Base-by-base conservation (phyloP, 2,329 filamentous ascomycete species). In the Sporothrix luriei region DNA sequence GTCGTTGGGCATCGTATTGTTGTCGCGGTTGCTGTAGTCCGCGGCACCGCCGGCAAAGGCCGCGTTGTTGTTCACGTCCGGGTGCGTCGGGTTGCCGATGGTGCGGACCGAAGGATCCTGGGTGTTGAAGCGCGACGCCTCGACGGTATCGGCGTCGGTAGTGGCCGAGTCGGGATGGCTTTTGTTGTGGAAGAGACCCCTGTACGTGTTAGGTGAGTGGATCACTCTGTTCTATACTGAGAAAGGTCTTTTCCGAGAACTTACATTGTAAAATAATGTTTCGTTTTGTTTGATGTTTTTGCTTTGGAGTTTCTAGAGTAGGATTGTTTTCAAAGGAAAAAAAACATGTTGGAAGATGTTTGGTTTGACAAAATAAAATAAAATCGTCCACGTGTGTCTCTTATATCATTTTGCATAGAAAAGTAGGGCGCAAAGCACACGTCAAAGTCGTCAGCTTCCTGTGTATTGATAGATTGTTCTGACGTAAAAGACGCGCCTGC, bases 91-190 rank as follows among this genome's bases (percentile, higher is more conserved):
- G 38, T 62, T 62, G 38, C 26, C 16, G n/a, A 38, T 46, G 3
- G 55, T 59, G 55, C 57, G 57, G 57, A 62, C 57, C 3, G 57
- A 62, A 13, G 57, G 57, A 21, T 62, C 57, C 21, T 62, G 57
- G 1, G 57, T 62, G 57, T 62, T 46, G 57, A 46, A 62, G 21
- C 48, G 48, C 16, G 54, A 19, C 38, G 21, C 19, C n/a, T 38
- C 38, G 57, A n/a, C 57, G 4, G n/a, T 2, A 2, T 49, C 2
- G 57, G 26, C 38, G 38, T 46, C 38, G 38, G 57, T 24, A 38
- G 21, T 43, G 6, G 54, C 9, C 13, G 57, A 24, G 38, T 62
- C 57, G 38, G 21, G 5, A 40, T 62, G 57, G 33, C 40, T 24
- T 19, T 62, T 46, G 57, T 59, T 29, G 38, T 62, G 13, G 21